Percentiles rank a stretch among this genome's conserved stretches.
phyloP scores from a whole-genome alignment of 2,329 filamentous ascomycete species.

The Plenodomus lindquistii region DNA sequence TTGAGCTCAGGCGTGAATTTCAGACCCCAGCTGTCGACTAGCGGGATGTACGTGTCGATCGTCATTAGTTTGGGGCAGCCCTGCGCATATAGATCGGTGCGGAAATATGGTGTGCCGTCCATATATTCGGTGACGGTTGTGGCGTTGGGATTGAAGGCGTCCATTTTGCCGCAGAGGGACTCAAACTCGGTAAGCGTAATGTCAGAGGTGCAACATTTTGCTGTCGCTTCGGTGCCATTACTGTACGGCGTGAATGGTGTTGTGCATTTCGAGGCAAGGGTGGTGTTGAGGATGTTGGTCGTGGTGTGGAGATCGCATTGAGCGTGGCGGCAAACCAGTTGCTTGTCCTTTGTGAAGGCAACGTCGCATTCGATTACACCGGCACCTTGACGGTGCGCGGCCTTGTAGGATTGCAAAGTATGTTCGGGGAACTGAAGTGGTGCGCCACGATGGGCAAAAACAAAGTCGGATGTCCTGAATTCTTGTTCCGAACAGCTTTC shows the following conservation, averaged over 20 bases:
- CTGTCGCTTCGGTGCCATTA: slow-evolving; percentile 54
- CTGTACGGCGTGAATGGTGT: slow-evolving; percentile 40
- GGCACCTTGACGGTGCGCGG: slow-evolving; percentile 41
- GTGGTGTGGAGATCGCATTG: slow-evolving; percentile 46
- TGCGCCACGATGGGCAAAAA: slow-evolving; percentile 43
- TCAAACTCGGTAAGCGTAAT: slow-evolving; percentile 70
- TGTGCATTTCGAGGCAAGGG: slow-evolving; percentile 43
- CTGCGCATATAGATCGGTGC: slow-evolving; percentile 67
- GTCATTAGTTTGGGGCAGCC: slow-evolving; percentile 64
- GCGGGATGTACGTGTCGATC: slow-evolving; percentile 64
- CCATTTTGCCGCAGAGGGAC: slow-evolving; percentile 67
- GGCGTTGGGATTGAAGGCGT: slow-evolving; percentile 65
- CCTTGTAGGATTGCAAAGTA: slow-evolving; percentile 34
- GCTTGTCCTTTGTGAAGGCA: slow-evolving; percentile 43
- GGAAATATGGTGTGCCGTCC: slow-evolving; percentile 62
- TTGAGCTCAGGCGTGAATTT: slow-evolving; percentile 60
- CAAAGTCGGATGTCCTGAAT: slow-evolving; percentile 40
- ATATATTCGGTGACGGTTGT: slow-evolving; percentile 62
- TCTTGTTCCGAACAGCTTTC: slow-evolving; percentile 43
- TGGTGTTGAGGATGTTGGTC: slow-evolving; percentile 43
- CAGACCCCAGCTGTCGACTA: slow-evolving; percentile 61
- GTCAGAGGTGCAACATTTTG: slow-evolving; percentile 73
- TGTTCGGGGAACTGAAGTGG: slow-evolving; percentile 44
- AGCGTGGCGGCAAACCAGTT: slow-evolving; percentile 45
- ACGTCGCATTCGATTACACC: slow-evolving; percentile 46